Conservation (phyloP, 2,329 filamentous ascomycete species). For the Aspergillus sp. region DNA sequence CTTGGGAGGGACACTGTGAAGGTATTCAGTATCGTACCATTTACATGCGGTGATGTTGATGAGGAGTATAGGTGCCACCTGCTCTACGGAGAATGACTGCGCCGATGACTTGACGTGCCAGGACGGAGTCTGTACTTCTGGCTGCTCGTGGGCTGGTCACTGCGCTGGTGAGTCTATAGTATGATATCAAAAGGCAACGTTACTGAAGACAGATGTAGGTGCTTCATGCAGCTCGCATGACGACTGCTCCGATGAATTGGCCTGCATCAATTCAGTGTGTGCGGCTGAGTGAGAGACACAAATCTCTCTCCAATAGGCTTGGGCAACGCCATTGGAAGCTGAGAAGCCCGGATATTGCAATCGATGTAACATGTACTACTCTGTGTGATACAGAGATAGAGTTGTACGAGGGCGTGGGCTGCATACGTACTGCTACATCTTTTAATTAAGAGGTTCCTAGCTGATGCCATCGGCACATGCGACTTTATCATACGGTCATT, state of each 20-base stretch:
- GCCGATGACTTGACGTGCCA: neutral
- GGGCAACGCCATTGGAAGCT: too few relatives aligned
- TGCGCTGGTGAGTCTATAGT: neutral
- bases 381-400: too few relatives aligned
- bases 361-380: too few relatives aligned
- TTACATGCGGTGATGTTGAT: neutral
- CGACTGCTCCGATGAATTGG: neutral
- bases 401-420: too few relatives aligned
- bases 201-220: neutral
- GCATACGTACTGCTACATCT: too few relatives aligned
- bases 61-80: neutral
- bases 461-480: too few relatives aligned
- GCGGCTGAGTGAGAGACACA: neutral
- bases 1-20: neutral
- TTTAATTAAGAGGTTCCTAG: too few relatives aligned
- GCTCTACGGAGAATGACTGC: neutral
- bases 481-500: too few relatives aligned
- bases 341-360: too few relatives aligned
- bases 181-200: neutral
- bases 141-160: neutral
- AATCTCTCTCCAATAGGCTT: too few relatives aligned
- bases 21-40: neutral
- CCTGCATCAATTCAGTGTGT: neutral
- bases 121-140: neutral
- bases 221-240: neutral